These are phyloP conservation scores for Coix lacrymajobi DNA, from an alignment of 176 grass and related monocot genomes.

Conservation along the genomic window DNA sequence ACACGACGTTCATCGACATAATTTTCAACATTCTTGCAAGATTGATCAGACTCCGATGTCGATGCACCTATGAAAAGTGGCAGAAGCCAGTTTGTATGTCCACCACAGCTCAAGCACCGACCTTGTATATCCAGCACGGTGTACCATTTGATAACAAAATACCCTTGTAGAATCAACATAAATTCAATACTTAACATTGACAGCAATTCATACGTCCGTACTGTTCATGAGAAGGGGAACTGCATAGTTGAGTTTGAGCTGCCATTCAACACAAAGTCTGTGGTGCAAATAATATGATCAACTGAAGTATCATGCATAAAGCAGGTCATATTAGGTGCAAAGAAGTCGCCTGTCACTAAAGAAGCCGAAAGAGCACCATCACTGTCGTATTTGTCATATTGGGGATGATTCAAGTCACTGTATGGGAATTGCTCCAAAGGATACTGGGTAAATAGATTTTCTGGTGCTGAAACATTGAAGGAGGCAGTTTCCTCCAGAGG, in stretches of 20 bases:
- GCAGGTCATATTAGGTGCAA: background rate
- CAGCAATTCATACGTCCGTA: background rate
- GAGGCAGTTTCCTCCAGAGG: background rate
- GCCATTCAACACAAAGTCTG: background rate
- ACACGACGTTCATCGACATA: background rate
- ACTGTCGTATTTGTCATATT: background rate
- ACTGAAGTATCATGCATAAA: background rate
- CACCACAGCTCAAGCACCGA: background rate
- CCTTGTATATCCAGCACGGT: background rate
- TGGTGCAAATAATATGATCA: background rate
- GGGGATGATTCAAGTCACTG: background rate
- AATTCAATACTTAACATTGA: background rate
- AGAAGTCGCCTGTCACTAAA: background rate
- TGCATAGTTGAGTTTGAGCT: conserved; percentile 7
- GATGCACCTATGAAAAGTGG: background rate
- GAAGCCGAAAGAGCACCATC: background rate
- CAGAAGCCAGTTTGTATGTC: background rate
- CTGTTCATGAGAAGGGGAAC: conserved; percentile 16
- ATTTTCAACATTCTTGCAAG: background rate
- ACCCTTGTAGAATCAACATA: background rate
- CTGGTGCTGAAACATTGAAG: background rate
- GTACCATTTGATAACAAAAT: background rate
- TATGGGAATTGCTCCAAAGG: background rate
- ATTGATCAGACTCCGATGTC: background rate
- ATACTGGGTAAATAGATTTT: conserved; percentile 3